Evolutionary conservation across 768 basidiomycete genomes (phyloP), one percentile per base, ranked within the genome.

Genomic region (Leccinum disarticulatum): DNA sequence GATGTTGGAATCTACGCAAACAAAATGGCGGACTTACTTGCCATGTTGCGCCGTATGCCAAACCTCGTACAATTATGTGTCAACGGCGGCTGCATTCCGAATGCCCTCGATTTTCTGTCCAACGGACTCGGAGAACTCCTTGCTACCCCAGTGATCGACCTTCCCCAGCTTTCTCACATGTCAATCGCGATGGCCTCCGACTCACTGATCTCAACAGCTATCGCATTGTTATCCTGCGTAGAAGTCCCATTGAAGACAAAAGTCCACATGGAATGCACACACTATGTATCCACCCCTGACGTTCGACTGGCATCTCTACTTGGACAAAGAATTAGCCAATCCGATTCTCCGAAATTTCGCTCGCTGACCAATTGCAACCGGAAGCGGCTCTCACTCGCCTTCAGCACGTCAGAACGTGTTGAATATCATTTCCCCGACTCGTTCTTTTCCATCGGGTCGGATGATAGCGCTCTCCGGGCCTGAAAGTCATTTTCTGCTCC

Each of bases 71-170:
- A 19, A 10, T 3, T n/a, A 19, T 43, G 2, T 43, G n/a, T 43
- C n/a, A 0, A 43, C 2, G 0, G 2, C n/a, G 0, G 2, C n/a
- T 19, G 4, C 43, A n/a, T 43, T 43, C 43, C 4, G n/a, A 4
- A 8, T 9, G 43, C 43, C n/a, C 10, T 1, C 19, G 1, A 43
- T 5, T 43, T 19, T 11, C 10, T 43, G 15, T 19, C 10, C n/a
- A 43, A 5, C 4, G 43, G 22, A 22, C 22, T 22, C 22, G 22
- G 43, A 11, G 43, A 43, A 3, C 3, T 19, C 43, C 2, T 10
- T 43, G 43, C 43, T 19, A 43, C 10, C 4, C 43, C 43, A 43
- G 10, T 19, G 5, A 43, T 43, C 43, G 19, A 10, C 15, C 43
- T 43, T 19, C 43, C 43, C n/a, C n/a, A 43, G n/a, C 43, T 43